phyloP scores from a whole-genome alignment of 208 protist genomes.

The Crithidia acanthocephali region DNA sequence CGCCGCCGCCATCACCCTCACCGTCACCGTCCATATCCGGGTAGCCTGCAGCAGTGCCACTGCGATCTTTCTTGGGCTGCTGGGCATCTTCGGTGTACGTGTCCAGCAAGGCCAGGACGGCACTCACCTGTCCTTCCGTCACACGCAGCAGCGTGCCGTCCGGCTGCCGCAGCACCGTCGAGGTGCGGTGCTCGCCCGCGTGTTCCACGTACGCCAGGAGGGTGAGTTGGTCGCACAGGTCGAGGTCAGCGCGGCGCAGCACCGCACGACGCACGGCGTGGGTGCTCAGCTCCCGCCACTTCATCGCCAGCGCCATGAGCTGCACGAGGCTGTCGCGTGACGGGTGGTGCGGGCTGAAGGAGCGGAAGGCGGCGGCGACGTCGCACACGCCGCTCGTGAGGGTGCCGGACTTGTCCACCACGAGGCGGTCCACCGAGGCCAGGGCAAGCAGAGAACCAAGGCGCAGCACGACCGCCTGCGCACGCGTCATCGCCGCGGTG shows the following conservation, averaged over 20 bases:
- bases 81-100: neutral
- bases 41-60: no score
- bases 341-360: constrained; percentile 42
- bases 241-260: constrained; percentile 55
- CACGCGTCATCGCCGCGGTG: constrained; percentile 55
- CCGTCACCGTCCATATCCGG: no score
- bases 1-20: no score
- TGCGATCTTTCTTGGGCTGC: no score
- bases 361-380: constrained; percentile 45
- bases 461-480: constrained; percentile 90
- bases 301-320: constrained; percentile 67
- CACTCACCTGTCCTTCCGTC: constrained; percentile 69
- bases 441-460: constrained; percentile 82
- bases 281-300: constrained; percentile 69
- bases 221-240: constrained; percentile 58
- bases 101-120: constrained; percentile 56
- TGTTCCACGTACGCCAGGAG: constrained; percentile 48
- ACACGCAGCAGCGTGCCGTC: constrained; percentile 64
- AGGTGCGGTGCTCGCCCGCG: constrained; percentile 39
- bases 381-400: constrained; percentile 88
- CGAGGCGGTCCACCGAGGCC: constrained; percentile 46
- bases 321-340: constrained; percentile 50
- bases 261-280: constrained; percentile 74
- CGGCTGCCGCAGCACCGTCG: constrained; percentile 45
- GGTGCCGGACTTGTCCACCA: constrained; percentile 95